phyloP scores from a whole-genome alignment of 257 asterid species.

The Solanum tarapatanum region DNA sequence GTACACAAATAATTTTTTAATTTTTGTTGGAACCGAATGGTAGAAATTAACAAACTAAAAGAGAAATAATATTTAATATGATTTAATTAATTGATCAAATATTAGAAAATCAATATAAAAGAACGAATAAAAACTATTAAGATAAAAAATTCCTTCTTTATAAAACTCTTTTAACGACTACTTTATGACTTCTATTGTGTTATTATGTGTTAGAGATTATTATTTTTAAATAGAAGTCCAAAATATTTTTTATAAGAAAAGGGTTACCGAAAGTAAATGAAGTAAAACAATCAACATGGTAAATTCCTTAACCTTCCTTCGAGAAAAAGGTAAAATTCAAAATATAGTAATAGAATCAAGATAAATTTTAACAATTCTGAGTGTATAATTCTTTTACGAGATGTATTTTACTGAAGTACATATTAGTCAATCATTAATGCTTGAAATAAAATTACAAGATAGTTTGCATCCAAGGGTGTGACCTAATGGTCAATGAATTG shows the following conservation, averaged over 20 bases:
- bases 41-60: background rate
- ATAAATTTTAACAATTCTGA: background rate
- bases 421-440: conserved; percentile 11
- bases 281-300: background rate
- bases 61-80: background rate
- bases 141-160: no score
- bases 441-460: background rate
- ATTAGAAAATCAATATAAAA: background rate
- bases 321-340: background rate
- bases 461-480: accelerated
- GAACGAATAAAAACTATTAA: background rate
- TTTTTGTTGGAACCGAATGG: background rate
- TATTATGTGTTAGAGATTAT: background rate
- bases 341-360: background rate
- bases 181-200: background rate
- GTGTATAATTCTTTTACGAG: background rate
- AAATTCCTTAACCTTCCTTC: background rate
- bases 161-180: background rate
- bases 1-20: background rate
- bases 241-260: no score
- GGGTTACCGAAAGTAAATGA: background rate
- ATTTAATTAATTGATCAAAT: background rate
- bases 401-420: background rate
- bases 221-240: background rate
- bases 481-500: no score